phyloP scores from a whole-genome alignment of 148 eudicot species.

The Rhododendron mucronatum region DNA sequence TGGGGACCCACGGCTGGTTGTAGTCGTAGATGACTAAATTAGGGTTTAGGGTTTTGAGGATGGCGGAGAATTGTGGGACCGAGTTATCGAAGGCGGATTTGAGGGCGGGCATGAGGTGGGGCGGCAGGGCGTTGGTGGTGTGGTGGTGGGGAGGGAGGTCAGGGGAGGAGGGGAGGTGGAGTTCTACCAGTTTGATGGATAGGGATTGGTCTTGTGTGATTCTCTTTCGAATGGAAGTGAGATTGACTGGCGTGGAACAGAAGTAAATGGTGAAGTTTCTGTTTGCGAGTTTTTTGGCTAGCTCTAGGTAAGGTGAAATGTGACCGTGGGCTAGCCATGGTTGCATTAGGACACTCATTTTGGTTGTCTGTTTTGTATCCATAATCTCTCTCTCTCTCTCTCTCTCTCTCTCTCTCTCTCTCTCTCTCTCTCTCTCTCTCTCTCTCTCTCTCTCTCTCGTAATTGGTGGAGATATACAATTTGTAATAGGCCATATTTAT shows the following conservation, averaged over 20 bases:
- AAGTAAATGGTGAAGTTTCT: constrained; percentile 8
- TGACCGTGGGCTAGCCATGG: constrained; percentile 16
- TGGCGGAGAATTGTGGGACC: neutral
- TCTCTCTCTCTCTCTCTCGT: neutral
- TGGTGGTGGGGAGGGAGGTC: constrained; percentile 19
- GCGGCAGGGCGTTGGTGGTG: constrained; percentile 35
- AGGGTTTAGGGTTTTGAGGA: constrained; percentile 4
- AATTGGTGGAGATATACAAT: neutral
- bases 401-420: neutral
- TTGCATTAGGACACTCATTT: neutral
- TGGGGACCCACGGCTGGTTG: constrained; percentile 29
- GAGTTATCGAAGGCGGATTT: constrained; percentile 14
- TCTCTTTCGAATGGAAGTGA: neutral
- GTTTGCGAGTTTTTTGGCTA: constrained; percentile 4
- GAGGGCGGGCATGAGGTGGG: constrained; percentile 21
- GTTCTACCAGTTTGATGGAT: neutral
- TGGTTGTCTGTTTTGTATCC: neutral
- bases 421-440: neutral
- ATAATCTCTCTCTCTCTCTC: neutral
- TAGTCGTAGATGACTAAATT: constrained; percentile 26
- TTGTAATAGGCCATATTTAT: neutral
- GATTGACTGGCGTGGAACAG: constrained; percentile 3
- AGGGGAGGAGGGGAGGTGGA: neutral
- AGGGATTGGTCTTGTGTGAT: neutral
- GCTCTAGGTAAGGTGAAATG: constrained; percentile 8